These are phyloP conservation scores for Suillus americanus DNA, from an alignment of 768 basidiomycete genomes.

Conservation along the genomic window DNA sequence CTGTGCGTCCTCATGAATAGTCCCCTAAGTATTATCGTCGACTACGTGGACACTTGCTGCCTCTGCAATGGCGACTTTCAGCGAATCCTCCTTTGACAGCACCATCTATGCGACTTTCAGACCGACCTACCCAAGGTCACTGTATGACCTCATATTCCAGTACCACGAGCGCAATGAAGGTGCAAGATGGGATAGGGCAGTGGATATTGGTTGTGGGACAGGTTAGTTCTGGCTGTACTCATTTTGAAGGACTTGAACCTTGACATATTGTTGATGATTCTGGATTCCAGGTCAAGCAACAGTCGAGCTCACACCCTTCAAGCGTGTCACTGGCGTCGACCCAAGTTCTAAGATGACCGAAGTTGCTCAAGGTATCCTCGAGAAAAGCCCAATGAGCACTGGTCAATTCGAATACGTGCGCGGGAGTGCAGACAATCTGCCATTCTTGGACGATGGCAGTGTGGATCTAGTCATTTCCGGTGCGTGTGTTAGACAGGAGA, in stretches of 20 bases:
- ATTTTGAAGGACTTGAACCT: neutral
- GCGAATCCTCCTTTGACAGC: conserved; percentile 67
- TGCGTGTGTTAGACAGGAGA: conserved; percentile 24
- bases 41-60: neutral
- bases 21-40: neutral
- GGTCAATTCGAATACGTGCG: conserved; percentile 35
- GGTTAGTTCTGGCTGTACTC: conserved; percentile 39
- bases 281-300: conserved; percentile 65
- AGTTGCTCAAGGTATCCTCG: conserved; percentile 39
- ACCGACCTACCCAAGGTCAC: conserved; percentile 67
- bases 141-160: conserved; percentile 62
- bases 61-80: conserved; percentile 69
- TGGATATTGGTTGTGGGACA: conserved; percentile 84
- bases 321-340: conserved; percentile 64
- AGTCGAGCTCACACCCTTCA: conserved; percentile 52
- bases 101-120: conserved; percentile 64
- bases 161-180: conserved; percentile 44
- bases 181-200: conserved; percentile 51
- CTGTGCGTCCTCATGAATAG: neutral
- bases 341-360: conserved; percentile 72
- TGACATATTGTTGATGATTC: neutral
- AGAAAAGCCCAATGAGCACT: conserved; percentile 20
- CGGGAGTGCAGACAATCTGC: conserved; percentile 54
- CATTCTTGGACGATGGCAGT: conserved; percentile 44
- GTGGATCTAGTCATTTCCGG: conserved; percentile 73